These are phyloP conservation scores for Takakia lepidozioides DNA, from an alignment of 225 moss, liverwort and hornwort species.

Conservation along the genomic window DNA sequence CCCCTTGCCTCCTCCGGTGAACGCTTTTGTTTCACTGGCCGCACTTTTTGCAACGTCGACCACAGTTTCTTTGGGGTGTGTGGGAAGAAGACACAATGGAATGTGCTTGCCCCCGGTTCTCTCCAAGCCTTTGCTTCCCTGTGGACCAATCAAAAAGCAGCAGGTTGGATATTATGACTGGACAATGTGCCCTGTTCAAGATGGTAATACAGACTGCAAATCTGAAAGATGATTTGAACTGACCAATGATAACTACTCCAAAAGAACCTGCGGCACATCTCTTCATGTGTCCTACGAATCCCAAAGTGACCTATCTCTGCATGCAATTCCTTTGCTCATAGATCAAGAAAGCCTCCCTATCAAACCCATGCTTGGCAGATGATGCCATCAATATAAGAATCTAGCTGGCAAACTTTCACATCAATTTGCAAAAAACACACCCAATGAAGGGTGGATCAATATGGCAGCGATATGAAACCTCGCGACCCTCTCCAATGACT, in stretches of 20 bases:
- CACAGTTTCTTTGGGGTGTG: constrained; percentile 50
- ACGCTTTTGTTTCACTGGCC: constrained; percentile 15
- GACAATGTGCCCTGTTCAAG: too few species aligned
- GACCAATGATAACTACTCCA: too few species aligned
- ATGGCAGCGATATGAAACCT: constrained; percentile 77
- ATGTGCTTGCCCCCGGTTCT: constrained; percentile 60
- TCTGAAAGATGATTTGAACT: too few species aligned
- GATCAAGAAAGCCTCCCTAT: too few species aligned
- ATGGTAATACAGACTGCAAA: too few species aligned
- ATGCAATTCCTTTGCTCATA: too few species aligned
- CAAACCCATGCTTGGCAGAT: too few species aligned
- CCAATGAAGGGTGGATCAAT: constrained; percentile 74
- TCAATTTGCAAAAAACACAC: constrained; percentile 18
- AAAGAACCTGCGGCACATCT: too few species aligned
- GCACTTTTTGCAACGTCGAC: constrained; percentile 36
- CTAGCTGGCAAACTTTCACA: constrained; percentile 8
- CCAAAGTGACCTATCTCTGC: too few species aligned
- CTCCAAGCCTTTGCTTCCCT: constrained; percentile 82
- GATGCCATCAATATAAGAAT: too few species aligned
- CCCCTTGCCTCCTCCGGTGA: constrained; percentile 37
- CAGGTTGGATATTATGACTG: too few species aligned
- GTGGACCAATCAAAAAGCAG: constrained; percentile 5
- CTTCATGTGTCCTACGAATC: too few species aligned
- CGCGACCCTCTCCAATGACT: constrained; percentile 61
- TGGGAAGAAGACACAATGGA: constrained; percentile 70